These are phyloP conservation scores for Pyrrhoderma noxium DNA, from an alignment of 1,284 basidiomycete genomes.

Conservation along the genomic window DNA sequence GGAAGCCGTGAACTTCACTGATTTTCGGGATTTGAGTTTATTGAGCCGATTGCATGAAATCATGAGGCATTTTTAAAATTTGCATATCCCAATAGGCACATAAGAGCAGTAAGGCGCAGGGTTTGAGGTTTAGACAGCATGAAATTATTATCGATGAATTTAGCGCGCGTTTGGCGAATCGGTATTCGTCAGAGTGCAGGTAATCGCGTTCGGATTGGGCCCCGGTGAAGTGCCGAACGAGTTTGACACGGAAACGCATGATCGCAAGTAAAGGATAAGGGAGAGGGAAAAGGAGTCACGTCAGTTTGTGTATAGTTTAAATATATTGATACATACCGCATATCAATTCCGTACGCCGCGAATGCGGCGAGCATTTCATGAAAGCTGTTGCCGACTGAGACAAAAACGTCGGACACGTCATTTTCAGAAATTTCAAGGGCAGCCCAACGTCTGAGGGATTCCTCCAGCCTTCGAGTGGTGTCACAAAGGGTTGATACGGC, in stretches of 20 bases:
- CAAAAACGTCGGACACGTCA: constrained; percentile 88
- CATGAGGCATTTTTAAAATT: no score
- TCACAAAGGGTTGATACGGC: constrained; percentile 82
- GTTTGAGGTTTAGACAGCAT: not conserved
- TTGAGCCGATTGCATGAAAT: no score
- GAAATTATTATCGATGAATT: not conserved
- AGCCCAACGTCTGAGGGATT: constrained; percentile 75
- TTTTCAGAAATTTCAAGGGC: constrained; percentile 58
- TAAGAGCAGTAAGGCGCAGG: not conserved
- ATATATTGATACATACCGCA: constrained; percentile 50
- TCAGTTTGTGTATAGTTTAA: constrained; percentile 1
- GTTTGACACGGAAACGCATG: not conserved
- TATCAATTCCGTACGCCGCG: constrained; percentile 67
- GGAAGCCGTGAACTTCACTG: constrained; percentile 81
- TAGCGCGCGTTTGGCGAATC: no score
- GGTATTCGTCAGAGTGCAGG: no score
- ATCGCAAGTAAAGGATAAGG: not conserved
- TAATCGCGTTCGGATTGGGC: no score
- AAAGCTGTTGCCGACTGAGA: constrained; percentile 90
- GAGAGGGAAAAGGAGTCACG: constrained; percentile 2
- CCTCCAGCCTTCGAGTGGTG: constrained; percentile 82
- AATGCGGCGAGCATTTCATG: constrained; percentile 82
- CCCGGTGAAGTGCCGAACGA: no score
- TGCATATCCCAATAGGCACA: no score
- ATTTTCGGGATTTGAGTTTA: constrained; percentile 10